Conservation (phyloP, 2,329 filamentous ascomycete species). For the Exophiala dermatitidis region DNA sequence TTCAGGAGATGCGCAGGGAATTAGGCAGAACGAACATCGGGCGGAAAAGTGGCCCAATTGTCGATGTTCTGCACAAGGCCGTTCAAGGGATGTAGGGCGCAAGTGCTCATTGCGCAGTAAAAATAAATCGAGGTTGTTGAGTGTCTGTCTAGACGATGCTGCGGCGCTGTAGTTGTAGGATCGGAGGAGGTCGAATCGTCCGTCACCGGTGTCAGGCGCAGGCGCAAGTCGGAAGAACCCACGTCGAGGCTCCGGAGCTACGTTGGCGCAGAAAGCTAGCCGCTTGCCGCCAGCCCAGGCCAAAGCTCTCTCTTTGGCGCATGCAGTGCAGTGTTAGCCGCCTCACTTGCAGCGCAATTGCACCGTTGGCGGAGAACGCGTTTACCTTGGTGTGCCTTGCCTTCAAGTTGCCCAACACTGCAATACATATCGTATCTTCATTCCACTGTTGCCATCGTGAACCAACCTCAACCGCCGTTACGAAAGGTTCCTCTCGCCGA, state of each 20-base stretch:
- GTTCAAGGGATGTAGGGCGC: too few relatives aligned
- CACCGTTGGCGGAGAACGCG: neutral
- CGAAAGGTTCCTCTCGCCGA: neutral
- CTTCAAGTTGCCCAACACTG: too few relatives aligned
- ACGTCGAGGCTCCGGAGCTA: neutral
- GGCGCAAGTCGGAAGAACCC: too few relatives aligned
- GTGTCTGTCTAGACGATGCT: too few relatives aligned
- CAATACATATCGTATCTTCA: neutral
- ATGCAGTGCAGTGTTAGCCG: neutral
- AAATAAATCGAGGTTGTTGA: too few relatives aligned
- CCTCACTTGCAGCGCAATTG: neutral
- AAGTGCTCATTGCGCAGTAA: too few relatives aligned
- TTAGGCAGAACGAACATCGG: too few relatives aligned
- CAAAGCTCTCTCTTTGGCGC: neutral
- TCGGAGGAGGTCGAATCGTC: too few relatives aligned
- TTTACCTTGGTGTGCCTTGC: constrained; percentile 12
- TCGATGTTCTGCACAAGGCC: too few relatives aligned
- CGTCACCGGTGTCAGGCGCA: too few relatives aligned
- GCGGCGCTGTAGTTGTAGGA: too few relatives aligned
- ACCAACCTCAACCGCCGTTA: neutral
- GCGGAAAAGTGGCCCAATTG: too few relatives aligned
- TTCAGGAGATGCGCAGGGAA: neutral
- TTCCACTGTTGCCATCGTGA: constrained; percentile 1
- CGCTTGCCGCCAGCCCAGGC: neutral
- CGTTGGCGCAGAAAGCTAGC: neutral